phyloP scores from a whole-genome alignment of 2,329 filamentous ascomycete species.

The Lachnellula hyalina region DNA sequence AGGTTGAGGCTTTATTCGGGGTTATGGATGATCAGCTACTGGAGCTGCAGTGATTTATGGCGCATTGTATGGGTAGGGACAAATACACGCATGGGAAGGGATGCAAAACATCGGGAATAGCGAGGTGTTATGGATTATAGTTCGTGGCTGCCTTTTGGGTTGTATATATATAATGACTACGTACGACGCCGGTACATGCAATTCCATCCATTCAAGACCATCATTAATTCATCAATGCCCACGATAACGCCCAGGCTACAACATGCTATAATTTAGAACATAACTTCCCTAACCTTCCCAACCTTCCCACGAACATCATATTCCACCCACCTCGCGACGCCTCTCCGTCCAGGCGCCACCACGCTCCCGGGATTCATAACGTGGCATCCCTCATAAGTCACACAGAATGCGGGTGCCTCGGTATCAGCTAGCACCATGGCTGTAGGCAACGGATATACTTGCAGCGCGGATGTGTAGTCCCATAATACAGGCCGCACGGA shows the following conservation, averaged over 20 bases:
- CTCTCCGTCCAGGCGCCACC: constrained; percentile 62
- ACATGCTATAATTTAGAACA: constrained; percentile 18
- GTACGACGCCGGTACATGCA: background rate
- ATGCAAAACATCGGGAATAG: background rate
- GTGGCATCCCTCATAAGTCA: constrained; percentile 93
- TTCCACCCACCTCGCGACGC: constrained; percentile 78
- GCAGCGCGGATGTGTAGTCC: constrained; percentile 74
- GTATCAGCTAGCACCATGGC: constrained; percentile 77
- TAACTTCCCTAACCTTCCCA: constrained; percentile 28
- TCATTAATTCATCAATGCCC: background rate
- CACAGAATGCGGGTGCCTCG: constrained; percentile 73
- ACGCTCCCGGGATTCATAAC: constrained; percentile 88
- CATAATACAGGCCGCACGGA: constrained; percentile 76
- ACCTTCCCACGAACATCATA: constrained; percentile 54
- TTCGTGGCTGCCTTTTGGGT: background rate
- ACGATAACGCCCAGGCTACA: background rate
- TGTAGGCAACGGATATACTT: constrained; percentile 84
- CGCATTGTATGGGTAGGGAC: background rate
- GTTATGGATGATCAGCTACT: constrained; percentile 56
- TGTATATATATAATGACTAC: background rate
- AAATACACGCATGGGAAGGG: background rate
- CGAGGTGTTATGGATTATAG: background rate
- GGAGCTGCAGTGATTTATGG: constrained; percentile 43
- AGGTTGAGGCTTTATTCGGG: constrained; percentile 60
- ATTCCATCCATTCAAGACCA: background rate